phyloP scores from a whole-genome alignment of 1,284 basidiomycete genomes.

The Sanguinoderma infundibulare region DNA sequence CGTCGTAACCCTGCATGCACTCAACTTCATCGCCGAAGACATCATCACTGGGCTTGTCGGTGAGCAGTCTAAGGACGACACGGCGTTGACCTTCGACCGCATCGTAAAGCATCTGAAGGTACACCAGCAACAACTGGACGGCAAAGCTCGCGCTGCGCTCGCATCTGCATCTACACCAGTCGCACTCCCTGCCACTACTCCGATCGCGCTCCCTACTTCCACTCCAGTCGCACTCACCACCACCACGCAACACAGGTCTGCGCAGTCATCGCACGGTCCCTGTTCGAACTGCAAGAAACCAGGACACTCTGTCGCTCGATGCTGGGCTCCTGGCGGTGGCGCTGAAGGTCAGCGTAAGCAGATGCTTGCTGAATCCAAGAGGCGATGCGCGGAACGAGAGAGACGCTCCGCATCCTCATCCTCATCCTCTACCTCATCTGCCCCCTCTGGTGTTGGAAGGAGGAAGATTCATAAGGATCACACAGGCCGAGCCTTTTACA shows the following conservation, averaged over 20 bases:
- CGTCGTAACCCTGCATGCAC: conserved; percentile 13
- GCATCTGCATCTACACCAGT: background rate
- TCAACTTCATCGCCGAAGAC: conserved; percentile 3
- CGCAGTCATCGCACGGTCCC: too few species aligned
- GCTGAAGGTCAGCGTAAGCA: background rate
- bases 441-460: background rate
- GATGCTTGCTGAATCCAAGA: too few species aligned
- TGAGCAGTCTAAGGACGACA: background rate
- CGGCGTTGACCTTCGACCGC: background rate
- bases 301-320: background rate
- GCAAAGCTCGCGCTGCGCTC: conserved; percentile 8
- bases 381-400: too few species aligned
- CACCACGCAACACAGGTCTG: background rate
- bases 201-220: too few species aligned
- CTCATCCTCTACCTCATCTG: conserved; percentile 5
- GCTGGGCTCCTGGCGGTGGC: background rate
- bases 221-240: background rate
- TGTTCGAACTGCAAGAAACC: background rate
- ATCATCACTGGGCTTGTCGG: conserved; percentile 13
- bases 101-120: background rate
- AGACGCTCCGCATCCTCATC: conserved; percentile 4
- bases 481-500: background rate
- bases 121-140: conserved; percentile 10
- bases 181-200: background rate
- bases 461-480: background rate